A percentile compares a stretch with the other conserved stretches of the same genome.
Conservation (phyloP, 202 grass and related monocot species). For the Digitaria exilis region DNA sequence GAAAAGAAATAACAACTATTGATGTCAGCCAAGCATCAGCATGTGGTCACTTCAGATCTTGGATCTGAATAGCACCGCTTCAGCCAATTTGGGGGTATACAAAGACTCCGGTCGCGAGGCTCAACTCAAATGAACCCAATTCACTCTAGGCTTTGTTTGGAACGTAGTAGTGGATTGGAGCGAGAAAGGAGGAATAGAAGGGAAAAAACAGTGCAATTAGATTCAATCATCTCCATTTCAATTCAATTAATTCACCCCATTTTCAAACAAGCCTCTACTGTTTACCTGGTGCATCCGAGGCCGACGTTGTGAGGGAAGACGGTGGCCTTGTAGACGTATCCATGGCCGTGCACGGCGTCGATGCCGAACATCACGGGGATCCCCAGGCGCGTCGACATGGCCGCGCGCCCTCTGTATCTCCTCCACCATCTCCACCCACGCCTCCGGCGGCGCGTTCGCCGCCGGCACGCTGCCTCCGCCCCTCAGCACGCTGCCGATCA, state of each 20-base stretch:
- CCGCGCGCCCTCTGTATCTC: slow-evolving; percentile 45
- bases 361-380: slow-evolving; percentile 76
- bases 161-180: too few species aligned
- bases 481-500: slow-evolving; percentile 64
- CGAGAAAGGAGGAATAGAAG: too few species aligned
- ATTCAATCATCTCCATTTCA: too few species aligned
- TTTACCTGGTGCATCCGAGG: slow-evolving; percentile 63
- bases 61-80: not conserved
- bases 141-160: too few species aligned
- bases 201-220: too few species aligned
- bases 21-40: not conserved
- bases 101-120: too few species aligned
- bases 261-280: too few species aligned
- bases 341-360: slow-evolving; percentile 64
- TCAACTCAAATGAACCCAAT: too few species aligned
- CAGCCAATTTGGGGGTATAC: not conserved
- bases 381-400: slow-evolving; percentile 49
- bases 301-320: slow-evolving; percentile 32
- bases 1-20: too few species aligned
- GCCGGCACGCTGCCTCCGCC: slow-evolving; percentile 58
- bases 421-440: slow-evolving; percentile 55
- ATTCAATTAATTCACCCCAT: too few species aligned
- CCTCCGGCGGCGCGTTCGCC: slow-evolving; percentile 40
- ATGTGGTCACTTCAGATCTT: not conserved
- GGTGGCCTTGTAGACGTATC: slow-evolving; percentile 60